Percentiles rank a stretch among this genome's conserved stretches.
Conservation (phyloP, 352 stramenopile species). For the Stramenopiles sp. region DNA sequence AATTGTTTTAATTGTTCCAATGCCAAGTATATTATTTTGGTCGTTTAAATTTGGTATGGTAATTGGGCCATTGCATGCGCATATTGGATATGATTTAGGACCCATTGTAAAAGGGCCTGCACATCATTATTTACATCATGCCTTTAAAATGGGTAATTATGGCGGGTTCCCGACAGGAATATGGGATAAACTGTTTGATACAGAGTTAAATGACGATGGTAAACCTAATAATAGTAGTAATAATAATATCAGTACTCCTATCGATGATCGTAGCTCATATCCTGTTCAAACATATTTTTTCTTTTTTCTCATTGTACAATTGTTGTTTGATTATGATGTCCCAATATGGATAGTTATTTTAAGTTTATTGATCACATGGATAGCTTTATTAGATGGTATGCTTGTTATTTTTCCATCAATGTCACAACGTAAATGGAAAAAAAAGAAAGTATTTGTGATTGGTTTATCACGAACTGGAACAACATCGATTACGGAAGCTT, state of each 20-base stretch:
- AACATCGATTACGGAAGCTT: neutral
- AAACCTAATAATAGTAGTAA: neutral
- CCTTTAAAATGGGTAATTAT: neutral
- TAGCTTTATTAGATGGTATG: neutral
- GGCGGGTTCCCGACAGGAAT: neutral
- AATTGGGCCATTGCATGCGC: neutral
- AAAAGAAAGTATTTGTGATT: neutral
- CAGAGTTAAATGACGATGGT: neutral
- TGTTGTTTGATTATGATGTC: neutral
- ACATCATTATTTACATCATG: slow-evolving; percentile 1
- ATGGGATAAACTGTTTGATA: neutral
- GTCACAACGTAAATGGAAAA: neutral
- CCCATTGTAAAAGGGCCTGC: neutral
- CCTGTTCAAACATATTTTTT: neutral
- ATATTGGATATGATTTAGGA: neutral
- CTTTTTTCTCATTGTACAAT: neutral
- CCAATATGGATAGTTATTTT: neutral
- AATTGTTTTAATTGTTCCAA: slow-evolving; percentile 6
- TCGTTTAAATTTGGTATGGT: neutral
- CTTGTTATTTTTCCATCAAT: neutral
- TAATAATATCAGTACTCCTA: no score
- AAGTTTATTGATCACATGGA: neutral
- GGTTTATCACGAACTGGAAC: neutral
- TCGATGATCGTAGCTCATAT: no score
- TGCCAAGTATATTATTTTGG: neutral